Evolutionary conservation across 345 rosid species (phyloP), one percentile per base, ranked within the genome.

Genomic region (Euphorbia lathyris): DNA sequence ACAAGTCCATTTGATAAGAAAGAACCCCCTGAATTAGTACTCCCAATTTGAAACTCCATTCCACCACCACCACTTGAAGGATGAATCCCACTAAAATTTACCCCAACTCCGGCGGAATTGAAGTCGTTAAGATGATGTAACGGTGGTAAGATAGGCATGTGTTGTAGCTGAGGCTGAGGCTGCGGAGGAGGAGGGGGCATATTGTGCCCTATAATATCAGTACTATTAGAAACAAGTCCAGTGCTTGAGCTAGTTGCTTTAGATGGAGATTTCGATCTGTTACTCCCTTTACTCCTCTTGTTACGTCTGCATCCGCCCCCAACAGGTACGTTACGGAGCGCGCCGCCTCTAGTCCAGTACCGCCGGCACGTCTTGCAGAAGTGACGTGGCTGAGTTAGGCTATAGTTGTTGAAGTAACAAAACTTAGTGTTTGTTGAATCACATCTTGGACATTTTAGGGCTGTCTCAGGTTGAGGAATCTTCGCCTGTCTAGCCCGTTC

Each of bases 271-370:
- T 84, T 85, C 25, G 89, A 83, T 79, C 86, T 87, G 17, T 77
- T 83, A 4, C 80, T 78, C 40, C 83, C 79, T 79, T 86, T 86
- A 80, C 84, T 76, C 59, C 87, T 85, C 73, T 63, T 75, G 65
- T 88, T 86, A 73, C 84, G 82, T 63, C 94, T 71, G 57, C 88
- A 83, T 12, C 94, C 88, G 0, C 94, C 94, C 1, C 94, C 94
- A 0, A 88, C 94, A 0, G 94, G 94, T 5, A 88, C 94, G 78
- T 70, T 88, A 73, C 94, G 76, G 32, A 88, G 69, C 22, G 94
- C 89, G n/a, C 94, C 94, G 2, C 94, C 94, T 59, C 88, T 71
- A 1, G 94, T 88, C 94, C 94, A 88, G 82, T 88, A 86, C 4
- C 94, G 84, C 22, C 91, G 77, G 68, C 94, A 88, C 25, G 89